Evolutionary conservation across 768 basidiomycete species (phyloP).

Genomic region (Dentipellis fragilis): DNA sequence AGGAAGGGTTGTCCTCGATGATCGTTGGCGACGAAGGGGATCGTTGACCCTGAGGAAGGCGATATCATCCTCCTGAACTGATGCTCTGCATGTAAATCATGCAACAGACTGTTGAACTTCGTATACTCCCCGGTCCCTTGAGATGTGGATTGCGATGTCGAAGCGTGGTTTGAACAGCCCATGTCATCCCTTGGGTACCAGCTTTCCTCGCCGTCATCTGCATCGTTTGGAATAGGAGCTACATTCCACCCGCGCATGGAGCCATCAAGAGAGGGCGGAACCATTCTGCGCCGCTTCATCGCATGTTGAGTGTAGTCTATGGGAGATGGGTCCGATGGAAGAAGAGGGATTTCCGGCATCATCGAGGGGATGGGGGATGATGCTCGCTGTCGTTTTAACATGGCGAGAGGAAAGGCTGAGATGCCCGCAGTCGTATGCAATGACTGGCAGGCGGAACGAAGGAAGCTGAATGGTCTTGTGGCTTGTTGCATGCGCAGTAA

Average conservation of each 20-base stretch:
- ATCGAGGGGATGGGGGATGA: conserved; percentile 10
- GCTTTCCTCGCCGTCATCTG: conserved; percentile 23
- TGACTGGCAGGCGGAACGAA: too few relatives aligned
- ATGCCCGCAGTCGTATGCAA: too few relatives aligned
- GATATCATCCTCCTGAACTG: conserved; percentile 48
- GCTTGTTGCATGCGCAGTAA: too few relatives aligned
- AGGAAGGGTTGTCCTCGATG: neutral
- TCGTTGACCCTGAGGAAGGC: neutral
- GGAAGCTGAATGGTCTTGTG: too few relatives aligned
- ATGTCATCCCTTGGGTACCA: conserved; percentile 1
- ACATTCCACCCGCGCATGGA: conserved; percentile 34
- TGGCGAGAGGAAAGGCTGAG: neutral
- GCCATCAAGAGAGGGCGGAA: conserved; percentile 46
- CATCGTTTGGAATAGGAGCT: neutral
- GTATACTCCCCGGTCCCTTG: conserved; percentile 35
- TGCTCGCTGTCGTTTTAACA: conserved; percentile 16
- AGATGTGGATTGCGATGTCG: neutral
- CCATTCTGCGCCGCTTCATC: conserved; percentile 44
- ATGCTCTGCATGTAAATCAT: conserved; percentile 60
- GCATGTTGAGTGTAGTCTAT: conserved; percentile 15
- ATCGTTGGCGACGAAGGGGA: neutral
- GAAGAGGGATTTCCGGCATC: conserved; percentile 4
- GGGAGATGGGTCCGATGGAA: conserved; percentile 15
- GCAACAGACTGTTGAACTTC: conserved; percentile 52
- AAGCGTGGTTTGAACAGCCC: neutral